Evolutionary conservation across 2,329 filamentous ascomycete genomes (phyloP).

Genomic region (Colletotrichum melonis): DNA sequence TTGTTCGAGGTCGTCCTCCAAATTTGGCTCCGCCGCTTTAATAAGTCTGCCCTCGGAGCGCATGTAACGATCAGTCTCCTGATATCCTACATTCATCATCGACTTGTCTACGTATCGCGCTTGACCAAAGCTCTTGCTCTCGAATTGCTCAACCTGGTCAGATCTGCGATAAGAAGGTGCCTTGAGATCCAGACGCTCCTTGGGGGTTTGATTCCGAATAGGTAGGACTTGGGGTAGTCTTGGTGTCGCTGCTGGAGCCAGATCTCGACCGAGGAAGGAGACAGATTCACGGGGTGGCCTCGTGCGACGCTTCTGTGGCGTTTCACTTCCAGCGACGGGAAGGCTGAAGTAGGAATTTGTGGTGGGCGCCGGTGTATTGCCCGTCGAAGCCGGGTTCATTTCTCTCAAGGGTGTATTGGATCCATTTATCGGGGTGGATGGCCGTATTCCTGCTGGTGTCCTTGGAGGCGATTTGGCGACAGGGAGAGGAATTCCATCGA

Average conservation of each 20-base stretch:
- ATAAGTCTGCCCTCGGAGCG: slow-evolving; percentile 80
- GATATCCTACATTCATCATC: slow-evolving; percentile 96
- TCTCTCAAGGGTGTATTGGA: slow-evolving; percentile 60
- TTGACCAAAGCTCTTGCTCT: slow-evolving; percentile 86
- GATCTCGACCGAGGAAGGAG: slow-evolving; percentile 62
- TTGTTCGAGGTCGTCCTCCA: slow-evolving; percentile 69
- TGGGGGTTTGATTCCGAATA: slow-evolving; percentile 82
- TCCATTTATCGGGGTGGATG: slow-evolving; percentile 54
- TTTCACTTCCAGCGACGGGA: slow-evolving; percentile 46
- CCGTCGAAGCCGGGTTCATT: slow-evolving; percentile 54
- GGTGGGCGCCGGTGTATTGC: slow-evolving; percentile 55
- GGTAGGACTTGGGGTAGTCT: slow-evolving; percentile 76
- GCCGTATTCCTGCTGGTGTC: slow-evolving; percentile 44
- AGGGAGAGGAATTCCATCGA: slow-evolving; percentile 76
- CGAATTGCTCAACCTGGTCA: slow-evolving; percentile 83
- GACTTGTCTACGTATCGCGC: slow-evolving; percentile 94
- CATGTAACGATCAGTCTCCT: slow-evolving; percentile 91
- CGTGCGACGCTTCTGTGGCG: slow-evolving; percentile 55
- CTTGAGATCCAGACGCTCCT: slow-evolving; percentile 82
- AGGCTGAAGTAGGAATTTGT: slow-evolving; percentile 46
- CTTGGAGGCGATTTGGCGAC: slow-evolving; percentile 45
- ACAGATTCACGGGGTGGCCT: slow-evolving; percentile 63
- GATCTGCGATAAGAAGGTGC: slow-evolving; percentile 80
- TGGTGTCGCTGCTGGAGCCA: slow-evolving; percentile 57
- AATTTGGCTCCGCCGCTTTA: slow-evolving; percentile 68